These are phyloP conservation scores for Brassica incana DNA, from an alignment of 345 rosid genomes.

Conservation along the genomic window DNA sequence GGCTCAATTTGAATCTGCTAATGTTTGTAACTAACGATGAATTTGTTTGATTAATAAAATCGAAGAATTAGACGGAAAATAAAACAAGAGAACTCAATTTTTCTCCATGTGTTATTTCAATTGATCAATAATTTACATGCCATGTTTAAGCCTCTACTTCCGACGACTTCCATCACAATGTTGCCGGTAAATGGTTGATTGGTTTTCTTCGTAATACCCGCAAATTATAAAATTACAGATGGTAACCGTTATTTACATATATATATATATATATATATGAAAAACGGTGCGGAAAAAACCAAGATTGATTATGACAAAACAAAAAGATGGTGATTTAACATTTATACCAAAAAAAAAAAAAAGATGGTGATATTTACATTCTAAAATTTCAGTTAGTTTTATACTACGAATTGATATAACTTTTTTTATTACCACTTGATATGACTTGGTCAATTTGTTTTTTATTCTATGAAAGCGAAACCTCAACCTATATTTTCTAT, in stretches of 20 bases:
- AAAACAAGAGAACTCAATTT: neutral
- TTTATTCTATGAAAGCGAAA: constrained; percentile 20
- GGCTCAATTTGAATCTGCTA: neutral
- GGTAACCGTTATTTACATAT: neutral
- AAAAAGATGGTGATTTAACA: neutral
- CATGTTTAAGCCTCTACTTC: neutral
- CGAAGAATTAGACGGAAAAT: too few relatives aligned
- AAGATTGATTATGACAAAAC: neutral
- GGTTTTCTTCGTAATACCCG: neutral
- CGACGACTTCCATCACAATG: neutral
- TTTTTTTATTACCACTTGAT: neutral
- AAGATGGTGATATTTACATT: neutral
- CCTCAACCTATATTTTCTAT: constrained; percentile 14
- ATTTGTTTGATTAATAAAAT: too few relatives aligned
- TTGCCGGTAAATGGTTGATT: neutral
- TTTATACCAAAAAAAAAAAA: too few relatives aligned
- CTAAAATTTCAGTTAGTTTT: neutral
- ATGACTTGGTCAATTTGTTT: neutral
- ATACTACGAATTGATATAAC: neutral
- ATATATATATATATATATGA: too few relatives aligned
- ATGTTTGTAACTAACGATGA: neutral
- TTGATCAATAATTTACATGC: neutral
- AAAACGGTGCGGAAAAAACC: neutral
- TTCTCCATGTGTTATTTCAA: neutral
- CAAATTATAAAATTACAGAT: neutral